A percentile compares a stretch with the other conserved stretches of the same genome.
Evolutionary conservation across 140 eudicot genomes (phyloP).

Genomic region (Stevia rebaudiana): DNA sequence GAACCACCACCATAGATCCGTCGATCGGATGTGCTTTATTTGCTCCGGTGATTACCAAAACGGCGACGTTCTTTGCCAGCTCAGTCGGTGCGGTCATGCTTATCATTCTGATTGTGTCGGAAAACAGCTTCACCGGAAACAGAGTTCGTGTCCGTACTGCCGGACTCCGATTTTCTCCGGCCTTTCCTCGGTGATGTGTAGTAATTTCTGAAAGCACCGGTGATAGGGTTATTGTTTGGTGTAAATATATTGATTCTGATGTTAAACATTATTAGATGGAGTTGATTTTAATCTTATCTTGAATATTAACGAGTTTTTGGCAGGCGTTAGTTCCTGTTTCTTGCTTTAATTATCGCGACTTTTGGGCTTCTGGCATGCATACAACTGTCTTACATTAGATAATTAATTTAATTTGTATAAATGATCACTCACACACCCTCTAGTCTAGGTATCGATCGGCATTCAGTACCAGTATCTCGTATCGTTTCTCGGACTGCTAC

Average conservation of each 20-base stretch:
- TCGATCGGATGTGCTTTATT: constrained; percentile 17
- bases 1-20: constrained; percentile 6
- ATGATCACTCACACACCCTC: too few relatives aligned
- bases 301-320: background rate
- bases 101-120: constrained; percentile 9
- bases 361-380: too few relatives aligned
- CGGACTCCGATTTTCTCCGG: constrained; percentile 3
- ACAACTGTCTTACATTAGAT: too few relatives aligned
- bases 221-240: background rate
- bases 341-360: too few relatives aligned
- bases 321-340: too few relatives aligned
- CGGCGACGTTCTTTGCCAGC: constrained; percentile 13
- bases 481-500: too few relatives aligned
- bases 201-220: background rate
- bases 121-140: constrained; percentile 13
- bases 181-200: background rate
- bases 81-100: constrained; percentile 12
- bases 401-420: too few relatives aligned
- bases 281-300: background rate
- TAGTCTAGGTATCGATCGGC: too few relatives aligned
- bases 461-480: too few relatives aligned
- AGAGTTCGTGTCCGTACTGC: constrained; percentile 12
- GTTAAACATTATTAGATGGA: background rate
- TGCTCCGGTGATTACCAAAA: constrained; percentile 6
- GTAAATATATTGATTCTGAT: background rate